These are phyloP conservation scores for Cyberlindnera japonica DNA, from an alignment of 805 yeast genomes.

Conservation along the genomic window DNA sequence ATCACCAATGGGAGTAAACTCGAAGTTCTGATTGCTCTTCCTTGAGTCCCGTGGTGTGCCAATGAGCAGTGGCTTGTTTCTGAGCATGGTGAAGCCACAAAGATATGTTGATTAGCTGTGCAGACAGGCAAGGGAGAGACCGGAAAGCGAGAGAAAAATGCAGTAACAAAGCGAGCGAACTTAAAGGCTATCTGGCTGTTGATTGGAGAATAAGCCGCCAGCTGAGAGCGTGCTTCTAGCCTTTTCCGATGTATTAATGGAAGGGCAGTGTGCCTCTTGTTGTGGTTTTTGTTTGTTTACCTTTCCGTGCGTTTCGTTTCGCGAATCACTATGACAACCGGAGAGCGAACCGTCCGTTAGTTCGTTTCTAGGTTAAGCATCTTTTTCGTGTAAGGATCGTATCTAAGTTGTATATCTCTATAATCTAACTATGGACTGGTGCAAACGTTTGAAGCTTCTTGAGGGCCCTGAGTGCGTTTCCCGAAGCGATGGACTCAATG, in stretches of 20 bases:
- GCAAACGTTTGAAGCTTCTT: slow-evolving; percentile 20
- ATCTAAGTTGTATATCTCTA: too few species aligned
- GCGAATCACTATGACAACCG: slow-evolving; percentile 1
- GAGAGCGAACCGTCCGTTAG: too few species aligned
- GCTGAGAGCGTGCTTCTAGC: too few species aligned
- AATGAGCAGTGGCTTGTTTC: slow-evolving; percentile 12
- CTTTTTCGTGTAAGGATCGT: too few species aligned
- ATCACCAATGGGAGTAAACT: slow-evolving; percentile 18
- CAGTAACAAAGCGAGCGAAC: not conserved
- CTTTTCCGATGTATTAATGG: too few species aligned
- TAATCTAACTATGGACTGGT: too few species aligned
- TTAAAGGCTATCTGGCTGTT: too few species aligned
- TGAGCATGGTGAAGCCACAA: slow-evolving; percentile 13
- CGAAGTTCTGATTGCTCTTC: slow-evolving; percentile 13
- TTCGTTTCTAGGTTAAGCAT: too few species aligned
- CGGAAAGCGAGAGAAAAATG: not conserved
- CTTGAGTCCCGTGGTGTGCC: slow-evolving; percentile 14
- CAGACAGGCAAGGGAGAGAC: not conserved
- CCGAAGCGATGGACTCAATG: slow-evolving; percentile 58
- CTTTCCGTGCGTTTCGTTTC: not conserved
- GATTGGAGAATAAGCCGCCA: too few species aligned
- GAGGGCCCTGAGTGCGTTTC: slow-evolving; percentile 58
- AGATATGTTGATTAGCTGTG: not conserved
- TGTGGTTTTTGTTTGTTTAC: not conserved
- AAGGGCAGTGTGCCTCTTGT: too few species aligned